Conservation (phyloP, 2,329 filamentous ascomycete genomes). For the Fusarium siculi region DNA sequence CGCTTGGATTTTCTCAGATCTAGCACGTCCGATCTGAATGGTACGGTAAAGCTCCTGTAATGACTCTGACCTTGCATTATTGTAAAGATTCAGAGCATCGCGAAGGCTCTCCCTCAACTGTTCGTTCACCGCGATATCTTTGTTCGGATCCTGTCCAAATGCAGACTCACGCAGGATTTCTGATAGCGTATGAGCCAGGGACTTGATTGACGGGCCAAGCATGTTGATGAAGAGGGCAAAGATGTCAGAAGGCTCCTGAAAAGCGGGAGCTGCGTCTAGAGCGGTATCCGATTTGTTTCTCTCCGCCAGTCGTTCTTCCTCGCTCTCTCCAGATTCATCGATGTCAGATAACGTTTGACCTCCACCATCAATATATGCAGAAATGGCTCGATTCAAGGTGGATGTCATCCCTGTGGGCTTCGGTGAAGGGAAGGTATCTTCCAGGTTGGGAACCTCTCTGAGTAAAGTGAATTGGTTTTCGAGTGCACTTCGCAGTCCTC, state of each 20-base stretch:
- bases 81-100: slow-evolving; percentile 84
- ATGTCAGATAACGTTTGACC: slow-evolving; percentile 68
- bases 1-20: slow-evolving; percentile 81
- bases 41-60: slow-evolving; percentile 82
- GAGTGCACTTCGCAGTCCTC: slow-evolving; percentile 89
- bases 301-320: slow-evolving; percentile 54
- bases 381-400: slow-evolving; percentile 42
- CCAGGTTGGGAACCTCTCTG: slow-evolving; percentile 63
- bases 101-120: slow-evolving; percentile 83
- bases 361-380: slow-evolving; percentile 52
- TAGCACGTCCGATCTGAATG: slow-evolving; percentile 75
- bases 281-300: slow-evolving; percentile 46
- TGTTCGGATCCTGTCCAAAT: slow-evolving; percentile 75
- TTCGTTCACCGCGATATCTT: slow-evolving; percentile 78
- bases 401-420: slow-evolving; percentile 40
- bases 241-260: slow-evolving; percentile 79
- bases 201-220: slow-evolving; percentile 95
- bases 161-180: slow-evolving; percentile 89
- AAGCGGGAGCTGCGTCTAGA: slow-evolving; percentile 49
- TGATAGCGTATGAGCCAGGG: slow-evolving; percentile 88
- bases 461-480: slow-evolving; percentile 88
- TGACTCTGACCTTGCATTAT: slow-evolving; percentile 77
- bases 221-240: slow-evolving; percentile 91
- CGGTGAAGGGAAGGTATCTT: slow-evolving; percentile 27
- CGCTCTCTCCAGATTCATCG: slow-evolving; percentile 70